Conservation (phyloP, 73 alveolate genomes). For the Paramecium primaurelia region DNA sequence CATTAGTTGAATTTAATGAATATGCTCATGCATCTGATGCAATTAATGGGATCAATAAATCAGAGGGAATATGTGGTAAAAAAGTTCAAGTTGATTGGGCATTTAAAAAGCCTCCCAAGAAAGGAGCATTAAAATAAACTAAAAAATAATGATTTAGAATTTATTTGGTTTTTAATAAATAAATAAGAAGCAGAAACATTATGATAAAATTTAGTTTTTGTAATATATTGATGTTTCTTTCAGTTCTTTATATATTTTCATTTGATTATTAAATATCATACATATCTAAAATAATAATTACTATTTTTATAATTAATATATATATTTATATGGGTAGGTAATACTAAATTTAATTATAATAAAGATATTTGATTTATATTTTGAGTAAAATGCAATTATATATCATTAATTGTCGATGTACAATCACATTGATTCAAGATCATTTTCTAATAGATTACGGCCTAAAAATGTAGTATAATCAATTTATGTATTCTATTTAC, state of each 20-base stretch:
- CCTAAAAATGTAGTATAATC: background rate
- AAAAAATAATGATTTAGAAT: conserved; percentile 22
- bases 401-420: background rate
- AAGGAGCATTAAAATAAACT: conserved; percentile 39
- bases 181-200: background rate
- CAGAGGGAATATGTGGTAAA: conserved; percentile 58
- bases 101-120: conserved; percentile 65
- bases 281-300: background rate
- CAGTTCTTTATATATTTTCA: background rate
- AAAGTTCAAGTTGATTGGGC: conserved; percentile 84
- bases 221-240: background rate
- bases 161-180: background rate
- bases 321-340: background rate
- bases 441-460: background rate
- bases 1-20: conserved; percentile 78
- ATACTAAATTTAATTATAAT: background rate
- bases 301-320: background rate
- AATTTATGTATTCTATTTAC: background rate
- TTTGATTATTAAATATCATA: background rate
- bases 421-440: background rate
- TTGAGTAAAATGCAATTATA: background rate
- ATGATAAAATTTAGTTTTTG: background rate
- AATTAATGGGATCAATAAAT: conserved; percentile 63
- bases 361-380: background rate
- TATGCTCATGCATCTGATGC: conserved; percentile 76